Conservation (phyloP, 2,329 filamentous ascomycete genomes). For the Biscogniauxia sp. region DNA sequence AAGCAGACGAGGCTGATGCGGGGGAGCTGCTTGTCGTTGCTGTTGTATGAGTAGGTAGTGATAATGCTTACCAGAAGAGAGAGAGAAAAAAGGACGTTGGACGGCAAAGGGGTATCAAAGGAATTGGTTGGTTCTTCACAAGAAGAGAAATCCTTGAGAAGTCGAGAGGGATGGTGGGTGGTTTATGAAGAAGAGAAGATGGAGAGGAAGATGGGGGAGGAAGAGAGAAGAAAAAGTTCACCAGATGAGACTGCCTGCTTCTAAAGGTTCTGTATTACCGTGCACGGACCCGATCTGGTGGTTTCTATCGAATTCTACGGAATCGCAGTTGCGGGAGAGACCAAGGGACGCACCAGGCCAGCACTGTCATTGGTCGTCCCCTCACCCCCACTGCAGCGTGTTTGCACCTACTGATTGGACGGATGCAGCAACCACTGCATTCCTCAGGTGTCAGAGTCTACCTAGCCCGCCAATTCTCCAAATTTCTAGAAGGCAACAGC, state of each 20-base stretch:
- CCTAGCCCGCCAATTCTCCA: slow-evolving; percentile 19
- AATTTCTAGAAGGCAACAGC: slow-evolving; percentile 19
- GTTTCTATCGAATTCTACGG: slow-evolving; percentile 36
- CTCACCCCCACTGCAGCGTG: slow-evolving; percentile 20
- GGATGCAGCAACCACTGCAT: slow-evolving; percentile 17
- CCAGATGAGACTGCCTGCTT: slow-evolving; percentile 11
- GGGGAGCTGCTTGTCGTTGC: slow-evolving; percentile 2
- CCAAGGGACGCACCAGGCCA: neutral
- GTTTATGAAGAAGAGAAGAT: slow-evolving; percentile 7
- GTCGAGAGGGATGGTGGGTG: slow-evolving; percentile 1
- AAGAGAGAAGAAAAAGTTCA: slow-evolving; percentile 14
- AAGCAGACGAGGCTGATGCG: slow-evolving; percentile 16
- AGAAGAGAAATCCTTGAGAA: slow-evolving; percentile 1
- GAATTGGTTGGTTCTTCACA: slow-evolving; percentile 5
- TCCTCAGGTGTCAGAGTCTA: slow-evolving; percentile 5
- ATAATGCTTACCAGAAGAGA: slow-evolving; percentile 15
- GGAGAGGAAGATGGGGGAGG: slow-evolving; percentile 5
- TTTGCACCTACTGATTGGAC: slow-evolving; percentile 25
- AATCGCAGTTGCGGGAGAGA: slow-evolving; percentile 20
- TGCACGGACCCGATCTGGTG: slow-evolving; percentile 28
- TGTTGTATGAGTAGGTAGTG: neutral
- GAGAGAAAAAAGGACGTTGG: slow-evolving; percentile 2
- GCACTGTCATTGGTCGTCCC: slow-evolving; percentile 21
- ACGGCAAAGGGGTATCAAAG: slow-evolving; percentile 16
- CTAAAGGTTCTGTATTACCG: slow-evolving; percentile 15